These are phyloP conservation scores for Chenopodium suecicum DNA, from an alignment of 148 eudicot species.

Conservation along the genomic window DNA sequence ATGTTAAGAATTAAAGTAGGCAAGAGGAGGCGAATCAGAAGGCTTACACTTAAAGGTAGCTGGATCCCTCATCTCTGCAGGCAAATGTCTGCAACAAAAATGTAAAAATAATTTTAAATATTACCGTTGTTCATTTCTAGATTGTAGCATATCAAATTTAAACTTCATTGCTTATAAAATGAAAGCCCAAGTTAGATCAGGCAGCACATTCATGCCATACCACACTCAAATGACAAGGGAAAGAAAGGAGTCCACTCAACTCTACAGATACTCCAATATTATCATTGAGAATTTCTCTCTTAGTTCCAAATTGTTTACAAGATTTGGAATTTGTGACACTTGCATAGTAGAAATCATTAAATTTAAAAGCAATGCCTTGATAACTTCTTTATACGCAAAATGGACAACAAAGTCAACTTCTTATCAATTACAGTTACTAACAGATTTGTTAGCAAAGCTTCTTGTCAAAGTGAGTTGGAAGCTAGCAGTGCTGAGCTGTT, in stretches of 20 bases:
- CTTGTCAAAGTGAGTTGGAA: neutral
- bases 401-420: neutral
- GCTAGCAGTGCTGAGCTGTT: neutral
- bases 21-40: conserved; percentile 7
- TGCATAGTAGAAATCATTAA: neutral
- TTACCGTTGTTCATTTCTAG: neutral
- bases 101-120: neutral
- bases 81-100: conserved; percentile 65
- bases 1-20: neutral
- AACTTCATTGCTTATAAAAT: neutral
- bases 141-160: neutral
- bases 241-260: neutral
- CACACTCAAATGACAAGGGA: neutral
- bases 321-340: neutral
- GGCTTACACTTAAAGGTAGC: conserved; percentile 84
- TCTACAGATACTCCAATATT: neutral
- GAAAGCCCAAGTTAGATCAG: neutral
- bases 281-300: neutral
- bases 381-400: neutral
- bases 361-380: neutral
- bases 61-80: conserved; percentile 99
- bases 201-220: neutral
- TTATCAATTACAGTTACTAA: neutral
- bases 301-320: no score
- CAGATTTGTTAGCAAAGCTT: neutral